Percentiles rank a stretch among this genome's conserved stretches.
Conservation (phyloP, 805 yeast genomes). For the Metschnikowia orientalis region DNA sequence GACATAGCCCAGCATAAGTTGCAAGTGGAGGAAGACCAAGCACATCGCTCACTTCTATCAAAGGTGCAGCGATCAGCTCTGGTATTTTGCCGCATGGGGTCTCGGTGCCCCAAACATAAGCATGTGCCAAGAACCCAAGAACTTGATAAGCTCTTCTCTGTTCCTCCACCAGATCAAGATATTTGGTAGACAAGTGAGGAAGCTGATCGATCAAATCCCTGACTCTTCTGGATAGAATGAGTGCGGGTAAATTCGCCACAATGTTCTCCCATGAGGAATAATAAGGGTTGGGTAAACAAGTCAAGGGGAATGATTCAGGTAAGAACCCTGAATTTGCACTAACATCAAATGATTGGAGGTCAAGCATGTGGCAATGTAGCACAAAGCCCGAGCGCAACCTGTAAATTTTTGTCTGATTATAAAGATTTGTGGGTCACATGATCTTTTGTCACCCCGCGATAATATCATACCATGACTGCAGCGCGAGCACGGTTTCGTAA, state of each 20-base stretch:
- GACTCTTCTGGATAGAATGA: conserved; percentile 61
- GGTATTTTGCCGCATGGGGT: conserved; percentile 63
- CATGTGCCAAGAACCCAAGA: conserved; percentile 77
- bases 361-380: conserved; percentile 12
- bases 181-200: conserved; percentile 50
- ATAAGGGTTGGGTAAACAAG: conserved; percentile 54
- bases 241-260: conserved; percentile 63
- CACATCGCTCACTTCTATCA: conserved; percentile 50
- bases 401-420: no score
- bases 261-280: conserved; percentile 76
- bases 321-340: conserved; percentile 73
- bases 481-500: no score
- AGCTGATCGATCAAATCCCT: conserved; percentile 61
- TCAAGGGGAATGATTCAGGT: conserved; percentile 64
- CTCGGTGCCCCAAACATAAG: conserved; percentile 82
- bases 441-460: no score
- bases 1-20: conserved; percentile 79
- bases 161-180: conserved; percentile 44
- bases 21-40: conserved; percentile 81
- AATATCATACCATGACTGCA: no score
- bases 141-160: conserved; percentile 77
- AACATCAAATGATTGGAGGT: conserved; percentile 61
- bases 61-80: conserved; percentile 62
- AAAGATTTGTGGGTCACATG: no score
- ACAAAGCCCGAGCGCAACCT: no score